A percentile compares a stretch with the other conserved stretches of the same genome.
These are phyloP conservation scores for Scedosporium apiospermum DNA, from an alignment of 2,329 filamentous ascomycete genomes.

Conservation along the genomic window DNA sequence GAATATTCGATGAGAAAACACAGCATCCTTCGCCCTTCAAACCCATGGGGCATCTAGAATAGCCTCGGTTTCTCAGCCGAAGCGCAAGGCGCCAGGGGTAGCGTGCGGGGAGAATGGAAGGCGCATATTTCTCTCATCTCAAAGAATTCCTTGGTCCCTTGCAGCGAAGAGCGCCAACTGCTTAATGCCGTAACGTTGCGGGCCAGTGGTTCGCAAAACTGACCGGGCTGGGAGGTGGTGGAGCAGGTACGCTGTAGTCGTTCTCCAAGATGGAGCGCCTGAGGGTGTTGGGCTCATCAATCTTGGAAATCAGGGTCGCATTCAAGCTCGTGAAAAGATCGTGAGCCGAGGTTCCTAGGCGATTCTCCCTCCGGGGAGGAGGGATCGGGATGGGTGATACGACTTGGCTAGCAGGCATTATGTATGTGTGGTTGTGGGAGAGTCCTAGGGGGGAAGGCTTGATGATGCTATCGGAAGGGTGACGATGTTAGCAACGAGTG, in stretches of 20 bases:
- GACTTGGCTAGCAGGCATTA: slow-evolving; percentile 23
- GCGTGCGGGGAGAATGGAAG: no score
- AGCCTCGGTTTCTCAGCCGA: no score
- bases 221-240: slow-evolving; percentile 55
- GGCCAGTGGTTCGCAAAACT: slow-evolving; percentile 51
- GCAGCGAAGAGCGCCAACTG: not conserved
- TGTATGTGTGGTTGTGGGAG: slow-evolving; percentile 8
- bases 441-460: not conserved
- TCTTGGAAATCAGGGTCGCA: slow-evolving; percentile 36
- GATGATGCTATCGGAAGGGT: not conserved
- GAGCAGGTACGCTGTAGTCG: slow-evolving; percentile 56
- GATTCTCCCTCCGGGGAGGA: slow-evolving; percentile 35
- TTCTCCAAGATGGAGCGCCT: slow-evolving; percentile 43
- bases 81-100: no score
- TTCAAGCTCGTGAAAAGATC: slow-evolving; percentile 45
- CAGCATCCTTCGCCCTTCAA: no score
- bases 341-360: slow-evolving; percentile 24
- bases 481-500: not conserved
- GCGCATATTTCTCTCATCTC: no score
- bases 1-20: no score
- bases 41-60: no score
- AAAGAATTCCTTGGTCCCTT: not conserved
- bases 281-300: slow-evolving; percentile 32
- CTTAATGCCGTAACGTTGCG: slow-evolving; percentile 13
- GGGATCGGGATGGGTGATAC: slow-evolving; percentile 38